A percentile compares a stretch with the other conserved stretches of the same genome.
Conservation (phyloP, 257 asterid species). For the Rubia yunnanensis region DNA sequence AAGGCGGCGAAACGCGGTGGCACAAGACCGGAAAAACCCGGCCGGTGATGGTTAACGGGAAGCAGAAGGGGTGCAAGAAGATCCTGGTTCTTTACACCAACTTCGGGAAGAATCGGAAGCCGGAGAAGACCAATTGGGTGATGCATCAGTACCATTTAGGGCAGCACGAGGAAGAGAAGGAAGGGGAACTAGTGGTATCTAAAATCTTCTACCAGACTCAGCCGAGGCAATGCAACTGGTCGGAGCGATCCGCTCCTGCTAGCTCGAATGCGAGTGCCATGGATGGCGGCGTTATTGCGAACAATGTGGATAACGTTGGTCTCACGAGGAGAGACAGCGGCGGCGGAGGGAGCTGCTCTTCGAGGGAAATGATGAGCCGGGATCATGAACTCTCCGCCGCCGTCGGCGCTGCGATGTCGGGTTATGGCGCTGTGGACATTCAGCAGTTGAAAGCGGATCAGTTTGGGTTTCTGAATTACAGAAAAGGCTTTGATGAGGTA, state of each 20-base stretch:
- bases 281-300: slow-evolving; percentile 14
- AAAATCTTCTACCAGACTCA: slow-evolving; percentile 93
- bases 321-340: slow-evolving; percentile 38
- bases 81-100: slow-evolving; percentile 85
- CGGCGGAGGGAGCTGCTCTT: slow-evolving; percentile 38
- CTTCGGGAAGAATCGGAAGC: slow-evolving; percentile 91
- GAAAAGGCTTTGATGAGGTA: slow-evolving; percentile 84
- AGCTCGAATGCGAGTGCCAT: not conserved
- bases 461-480: slow-evolving; percentile 57
- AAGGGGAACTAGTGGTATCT: slow-evolving; percentile 92
- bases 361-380: slow-evolving; percentile 42
- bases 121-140: slow-evolving; percentile 96
- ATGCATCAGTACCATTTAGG: slow-evolving; percentile 98
- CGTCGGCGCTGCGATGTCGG: slow-evolving; percentile 36
- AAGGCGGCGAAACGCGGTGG: slow-evolving; percentile 98
- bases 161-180: slow-evolving; percentile 82
- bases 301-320: slow-evolving; percentile 6
- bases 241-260: slow-evolving; percentile 23
- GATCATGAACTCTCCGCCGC: slow-evolving; percentile 43
- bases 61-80: slow-evolving; percentile 96
- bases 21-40: slow-evolving; percentile 98
- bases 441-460: slow-evolving; percentile 68
- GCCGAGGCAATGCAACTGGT: slow-evolving; percentile 87
- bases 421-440: slow-evolving; percentile 43
- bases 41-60: slow-evolving; percentile 82